Percentiles rank a stretch among this genome's conserved stretches.
phyloP scores from a whole-genome alignment of 176 grass and related monocot genomes.

The Zizania latifolia region DNA sequence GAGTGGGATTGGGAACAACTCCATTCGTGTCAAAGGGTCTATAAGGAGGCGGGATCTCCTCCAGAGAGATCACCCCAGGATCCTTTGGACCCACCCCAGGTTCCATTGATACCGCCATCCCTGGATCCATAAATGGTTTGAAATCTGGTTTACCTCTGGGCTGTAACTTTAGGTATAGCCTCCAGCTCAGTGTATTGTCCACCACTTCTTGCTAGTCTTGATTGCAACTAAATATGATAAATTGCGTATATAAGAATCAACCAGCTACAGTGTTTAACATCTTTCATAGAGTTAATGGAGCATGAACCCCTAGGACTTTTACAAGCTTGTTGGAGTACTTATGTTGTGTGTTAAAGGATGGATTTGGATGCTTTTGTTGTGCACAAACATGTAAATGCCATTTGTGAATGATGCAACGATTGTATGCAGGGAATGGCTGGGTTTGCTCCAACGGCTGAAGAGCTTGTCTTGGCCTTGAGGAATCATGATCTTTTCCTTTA shows the following conservation, averaged over 20 bases:
- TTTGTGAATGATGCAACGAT: slow-evolving; percentile 4
- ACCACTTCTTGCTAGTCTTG: background rate
- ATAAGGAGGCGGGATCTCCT: too few relatives aligned
- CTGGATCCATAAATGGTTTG: background rate
- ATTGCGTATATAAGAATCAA: background rate
- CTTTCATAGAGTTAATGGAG: background rate
- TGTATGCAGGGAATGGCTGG: slow-evolving; percentile 66
- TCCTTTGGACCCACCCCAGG: too few relatives aligned
- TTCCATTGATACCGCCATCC: too few relatives aligned
- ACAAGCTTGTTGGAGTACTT: background rate
- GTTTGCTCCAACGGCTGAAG: slow-evolving; percentile 41
- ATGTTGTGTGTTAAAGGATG: background rate
- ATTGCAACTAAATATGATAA: background rate
- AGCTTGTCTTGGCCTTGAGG: slow-evolving; percentile 55
- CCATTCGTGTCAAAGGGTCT: too few relatives aligned
- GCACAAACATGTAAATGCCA: background rate
- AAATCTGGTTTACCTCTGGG: background rate
- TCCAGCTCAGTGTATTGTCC: background rate
- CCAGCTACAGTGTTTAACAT: background rate
- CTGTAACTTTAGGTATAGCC: background rate
- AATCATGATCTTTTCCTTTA: slow-evolving; percentile 85
- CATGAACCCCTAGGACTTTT: background rate
- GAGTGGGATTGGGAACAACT: too few relatives aligned
- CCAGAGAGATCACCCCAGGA: too few relatives aligned
- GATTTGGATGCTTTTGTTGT: background rate